These are phyloP conservation scores for Magnaporthiopsis incrustans DNA, from an alignment of 2,329 filamentous ascomycete species.

Conservation along the genomic window DNA sequence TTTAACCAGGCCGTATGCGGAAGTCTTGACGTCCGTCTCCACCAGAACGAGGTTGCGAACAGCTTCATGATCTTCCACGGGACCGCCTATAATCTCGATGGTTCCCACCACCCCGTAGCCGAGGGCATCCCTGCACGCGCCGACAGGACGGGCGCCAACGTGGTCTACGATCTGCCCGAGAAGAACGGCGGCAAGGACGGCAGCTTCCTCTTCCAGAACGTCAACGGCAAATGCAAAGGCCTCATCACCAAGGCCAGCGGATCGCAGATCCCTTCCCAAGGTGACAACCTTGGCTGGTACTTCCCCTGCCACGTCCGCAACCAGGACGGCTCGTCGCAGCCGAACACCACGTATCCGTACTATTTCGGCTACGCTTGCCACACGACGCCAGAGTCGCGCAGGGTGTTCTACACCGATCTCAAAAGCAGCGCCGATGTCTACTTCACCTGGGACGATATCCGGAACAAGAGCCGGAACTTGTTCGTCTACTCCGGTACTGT, in stretches of 20 bases:
- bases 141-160: slow-evolving; percentile 55
- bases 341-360: slow-evolving; percentile 65
- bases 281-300: slow-evolving; percentile 83
- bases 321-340: slow-evolving; percentile 77
- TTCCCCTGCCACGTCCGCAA: slow-evolving; percentile 90
- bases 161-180: slow-evolving; percentile 77
- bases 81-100: slow-evolving; percentile 73
- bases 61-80: slow-evolving; percentile 98
- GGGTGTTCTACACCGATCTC: slow-evolving; percentile 66
- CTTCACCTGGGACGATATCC: slow-evolving; percentile 91
- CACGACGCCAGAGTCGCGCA: slow-evolving; percentile 60
- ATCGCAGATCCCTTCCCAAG: slow-evolving; percentile 75
- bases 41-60: slow-evolving; percentile 68
- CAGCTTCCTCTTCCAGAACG: slow-evolving; percentile 96
- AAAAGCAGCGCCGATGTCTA: slow-evolving; percentile 75
- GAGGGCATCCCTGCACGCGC: slow-evolving; percentile 58
- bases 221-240: slow-evolving; percentile 93
- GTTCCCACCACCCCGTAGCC: slow-evolving; percentile 71
- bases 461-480: slow-evolving; percentile 80
- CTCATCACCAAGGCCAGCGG: slow-evolving; percentile 64
- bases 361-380: slow-evolving; percentile 88
- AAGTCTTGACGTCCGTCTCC: slow-evolving; percentile 60
- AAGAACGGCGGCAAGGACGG: slow-evolving; percentile 85
- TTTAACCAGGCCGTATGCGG: slow-evolving; percentile 88
- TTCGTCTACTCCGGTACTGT: slow-evolving; percentile 93